Conservation (phyloP, 2,329 filamentous ascomycete genomes). For the Neofusicoccum sp. region DNA sequence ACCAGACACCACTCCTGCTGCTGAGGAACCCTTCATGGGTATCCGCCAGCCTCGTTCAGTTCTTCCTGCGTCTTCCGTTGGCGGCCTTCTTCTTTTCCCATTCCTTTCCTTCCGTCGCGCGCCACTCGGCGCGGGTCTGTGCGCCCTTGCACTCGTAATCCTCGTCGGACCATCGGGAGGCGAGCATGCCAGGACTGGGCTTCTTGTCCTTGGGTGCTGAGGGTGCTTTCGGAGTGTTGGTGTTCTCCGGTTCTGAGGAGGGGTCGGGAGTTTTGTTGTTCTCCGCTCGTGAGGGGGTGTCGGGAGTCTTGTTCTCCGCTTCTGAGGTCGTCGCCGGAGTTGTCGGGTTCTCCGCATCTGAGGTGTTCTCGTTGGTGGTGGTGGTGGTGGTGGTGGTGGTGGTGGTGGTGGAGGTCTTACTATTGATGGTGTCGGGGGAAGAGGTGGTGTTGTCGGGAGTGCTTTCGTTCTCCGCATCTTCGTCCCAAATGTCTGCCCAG, state of each 20-base stretch:
- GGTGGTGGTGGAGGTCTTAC: neutral
- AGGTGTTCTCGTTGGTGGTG: neutral
- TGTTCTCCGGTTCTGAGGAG: too few relatives aligned
- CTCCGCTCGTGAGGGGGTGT: too few relatives aligned
- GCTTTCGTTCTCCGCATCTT: neutral
- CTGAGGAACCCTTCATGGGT: neutral
- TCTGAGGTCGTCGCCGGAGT: too few relatives aligned
- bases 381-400: neutral
- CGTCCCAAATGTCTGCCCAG: neutral
- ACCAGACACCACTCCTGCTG: neutral
- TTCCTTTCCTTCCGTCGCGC: neutral
- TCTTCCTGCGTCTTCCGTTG: neutral
- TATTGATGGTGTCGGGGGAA: neutral
- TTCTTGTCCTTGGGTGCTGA: neutral
- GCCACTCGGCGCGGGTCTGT: neutral
- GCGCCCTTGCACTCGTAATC: neutral
- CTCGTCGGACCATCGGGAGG: neutral
- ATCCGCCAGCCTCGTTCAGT: too few relatives aligned
- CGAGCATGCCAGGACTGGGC: neutral
- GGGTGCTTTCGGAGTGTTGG: too few relatives aligned
- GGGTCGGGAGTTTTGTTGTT: too few relatives aligned
- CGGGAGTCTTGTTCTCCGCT: too few relatives aligned
- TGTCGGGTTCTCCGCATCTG: too few relatives aligned
- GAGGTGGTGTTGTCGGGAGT: neutral
- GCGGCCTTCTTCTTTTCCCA: neutral